These are phyloP conservation scores for Cruciata laevipes DNA, from an alignment of 257 asterid species.

Conservation along the genomic window DNA sequence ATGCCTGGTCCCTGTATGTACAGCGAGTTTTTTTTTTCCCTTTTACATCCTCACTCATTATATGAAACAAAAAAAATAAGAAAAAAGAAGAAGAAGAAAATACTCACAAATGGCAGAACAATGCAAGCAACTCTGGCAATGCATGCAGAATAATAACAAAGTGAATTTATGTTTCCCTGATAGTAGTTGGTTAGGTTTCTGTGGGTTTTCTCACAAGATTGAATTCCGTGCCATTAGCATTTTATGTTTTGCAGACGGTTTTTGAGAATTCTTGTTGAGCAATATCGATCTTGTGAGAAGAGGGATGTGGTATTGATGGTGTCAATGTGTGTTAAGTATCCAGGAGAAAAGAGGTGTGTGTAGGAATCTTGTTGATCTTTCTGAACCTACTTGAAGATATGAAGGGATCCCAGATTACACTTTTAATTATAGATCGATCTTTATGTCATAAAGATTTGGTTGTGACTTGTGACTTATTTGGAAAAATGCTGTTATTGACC, in stretches of 20 bases:
- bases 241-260: not conserved
- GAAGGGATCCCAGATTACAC: no score
- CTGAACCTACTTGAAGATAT: no score
- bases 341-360: no score
- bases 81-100: not conserved
- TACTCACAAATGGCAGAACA: not conserved
- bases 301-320: not conserved
- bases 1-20: no score
- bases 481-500: no score
- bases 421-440: no score
- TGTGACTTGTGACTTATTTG: no score
- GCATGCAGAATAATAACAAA: not conserved
- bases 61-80: not conserved
- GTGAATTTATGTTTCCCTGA: slow-evolving; percentile 46
- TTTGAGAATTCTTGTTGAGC: not conserved
- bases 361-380: no score
- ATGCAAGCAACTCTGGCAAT: not conserved
- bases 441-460: no score
- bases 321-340: no score
- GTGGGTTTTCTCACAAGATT: not conserved
- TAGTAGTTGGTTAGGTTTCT: slow-evolving; percentile 20
- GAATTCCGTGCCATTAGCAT: not conserved
- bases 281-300: not conserved
- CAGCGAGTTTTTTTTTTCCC: not conserved
- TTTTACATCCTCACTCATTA: not conserved